These are phyloP conservation scores for Posidonia oceanica DNA, from an alignment of 116 monocot species.

Conservation along the genomic window DNA sequence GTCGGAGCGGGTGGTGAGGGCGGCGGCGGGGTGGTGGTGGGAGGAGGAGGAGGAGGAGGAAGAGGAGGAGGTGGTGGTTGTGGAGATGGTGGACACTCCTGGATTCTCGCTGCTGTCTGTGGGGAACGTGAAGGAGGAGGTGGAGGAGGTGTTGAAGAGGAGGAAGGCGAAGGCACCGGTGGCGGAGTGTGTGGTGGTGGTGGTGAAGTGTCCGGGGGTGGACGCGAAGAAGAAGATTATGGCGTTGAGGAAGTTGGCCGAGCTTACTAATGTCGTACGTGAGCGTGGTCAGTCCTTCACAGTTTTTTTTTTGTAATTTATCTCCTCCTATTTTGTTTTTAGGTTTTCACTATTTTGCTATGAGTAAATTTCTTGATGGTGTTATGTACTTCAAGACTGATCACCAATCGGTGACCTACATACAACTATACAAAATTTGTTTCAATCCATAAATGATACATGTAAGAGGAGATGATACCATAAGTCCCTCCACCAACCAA, in stretches of 20 bases:
- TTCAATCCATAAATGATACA: no score
- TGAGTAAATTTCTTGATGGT: no score
- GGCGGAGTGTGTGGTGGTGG: constrained; percentile 46
- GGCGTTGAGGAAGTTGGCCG: constrained; percentile 27
- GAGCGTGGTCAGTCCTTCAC: constrained; percentile 21
- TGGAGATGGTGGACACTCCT: constrained; percentile 39
- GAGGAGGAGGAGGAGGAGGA: background rate
- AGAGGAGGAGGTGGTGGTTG: constrained; percentile 14
- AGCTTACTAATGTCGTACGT: constrained; percentile 28
- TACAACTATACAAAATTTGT: no score
- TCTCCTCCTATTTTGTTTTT: no score
- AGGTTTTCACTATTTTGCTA: no score
- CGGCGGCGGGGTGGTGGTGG: constrained; percentile 11
- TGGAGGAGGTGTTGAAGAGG: constrained; percentile 25
- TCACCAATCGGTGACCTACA: no score
- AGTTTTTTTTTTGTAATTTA: no score
- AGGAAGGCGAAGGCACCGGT: background rate
- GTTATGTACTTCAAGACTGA: no score
- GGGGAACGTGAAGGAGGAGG: constrained; percentile 14
- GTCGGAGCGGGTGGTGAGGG: constrained; percentile 7
- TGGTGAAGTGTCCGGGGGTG: constrained; percentile 27
- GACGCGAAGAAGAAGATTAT: constrained; percentile 10
- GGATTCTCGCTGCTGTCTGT: constrained; percentile 17
- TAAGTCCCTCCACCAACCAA: no score
- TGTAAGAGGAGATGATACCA: no score